Base-by-base conservation (phyloP, 179 eudicot species). In the Amaranthus tricolor region DNA sequence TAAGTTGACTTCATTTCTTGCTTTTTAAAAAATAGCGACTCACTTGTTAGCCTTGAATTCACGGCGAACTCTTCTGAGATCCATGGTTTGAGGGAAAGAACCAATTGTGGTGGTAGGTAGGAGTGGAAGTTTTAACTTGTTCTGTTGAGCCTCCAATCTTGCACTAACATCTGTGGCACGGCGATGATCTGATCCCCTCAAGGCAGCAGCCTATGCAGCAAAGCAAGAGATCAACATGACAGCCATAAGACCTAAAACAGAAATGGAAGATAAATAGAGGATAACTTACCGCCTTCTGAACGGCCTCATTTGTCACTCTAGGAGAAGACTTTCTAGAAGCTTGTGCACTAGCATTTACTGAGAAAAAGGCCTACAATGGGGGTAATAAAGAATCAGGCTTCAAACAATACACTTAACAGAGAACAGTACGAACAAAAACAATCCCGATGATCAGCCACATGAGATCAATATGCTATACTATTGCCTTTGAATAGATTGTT, bases 41-140 rank as follows among this genome's bases (percentile, higher is more conserved):
- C 78, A 90, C 96, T 89, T 90, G 71, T 84, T 86, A 52, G 92
- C 90, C 85, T 89, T 89, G 84, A 80, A 88, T 75, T 88, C 94
- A 76, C 91, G 86, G 65, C 91, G 92, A 45, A 85, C 83, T 80
- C 82, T 88, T 83, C 96, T 81, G 74, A 90, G 81, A 72, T 90
- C 96, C 78, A 84, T 82, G 58, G 92, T 90, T 73, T 90, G 96
- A 66, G 96, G 96, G 82, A 88, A 90, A 58, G 96, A 90, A 49
- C 96, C 96, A 60, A 77, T 83, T 9, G 92, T 90, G 54, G 92
- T 89, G 68, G 96, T 88, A 73, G 96, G 96, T 40, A 90, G 82
- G 74, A 89, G 78, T 5, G 92, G 96, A 73, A 90, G 92, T 79
- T 86, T 89, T 17, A 89, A 86, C 83, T 85, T 90, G 71, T 90